A percentile compares a stretch with the other conserved stretches of the same genome.
Conservation (phyloP, 768 basidiomycete genomes). For the Gautieria morchelliformis region DNA sequence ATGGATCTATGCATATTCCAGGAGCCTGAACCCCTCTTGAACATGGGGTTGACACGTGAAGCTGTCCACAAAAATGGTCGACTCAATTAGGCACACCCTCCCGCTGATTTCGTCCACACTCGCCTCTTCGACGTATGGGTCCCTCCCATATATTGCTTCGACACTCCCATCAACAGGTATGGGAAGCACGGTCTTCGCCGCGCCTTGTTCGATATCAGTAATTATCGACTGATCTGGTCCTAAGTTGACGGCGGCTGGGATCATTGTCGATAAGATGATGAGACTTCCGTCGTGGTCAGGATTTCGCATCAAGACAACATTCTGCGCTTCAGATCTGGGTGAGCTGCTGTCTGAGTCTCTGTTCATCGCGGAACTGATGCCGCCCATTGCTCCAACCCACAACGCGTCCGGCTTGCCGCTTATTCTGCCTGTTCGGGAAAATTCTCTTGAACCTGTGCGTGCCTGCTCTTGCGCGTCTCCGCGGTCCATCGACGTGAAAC, state of each 20-base stretch:
- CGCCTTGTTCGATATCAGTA: neutral
- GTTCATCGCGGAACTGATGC: neutral
- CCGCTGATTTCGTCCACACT: conserved; percentile 1
- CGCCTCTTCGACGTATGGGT: neutral
- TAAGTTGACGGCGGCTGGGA: neutral
- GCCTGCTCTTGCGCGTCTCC: too few relatives aligned
- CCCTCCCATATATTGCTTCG: neutral
- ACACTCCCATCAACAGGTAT: neutral
- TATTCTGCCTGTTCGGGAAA: too few relatives aligned
- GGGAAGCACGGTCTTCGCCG: neutral
- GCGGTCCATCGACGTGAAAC: too few relatives aligned
- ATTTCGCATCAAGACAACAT: neutral
- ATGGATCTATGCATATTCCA: too few relatives aligned
- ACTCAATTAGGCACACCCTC: neutral
- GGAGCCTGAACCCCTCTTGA: too few relatives aligned
- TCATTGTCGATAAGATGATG: neutral
- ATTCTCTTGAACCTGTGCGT: too few relatives aligned
- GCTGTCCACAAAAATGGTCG: neutral
- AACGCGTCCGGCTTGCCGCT: too few relatives aligned
- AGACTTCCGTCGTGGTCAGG: neutral
- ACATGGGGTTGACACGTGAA: neutral
- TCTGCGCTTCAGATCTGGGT: neutral
- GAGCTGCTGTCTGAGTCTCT: neutral
- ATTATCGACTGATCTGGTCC: neutral
- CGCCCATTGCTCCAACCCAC: neutral